Percentiles rank a stretch among this genome's conserved stretches.
These are phyloP conservation scores for Pseudopyrenochaeta lycopersici DNA, from an alignment of 2,329 filamentous ascomycete genomes.

Conservation along the genomic window DNA sequence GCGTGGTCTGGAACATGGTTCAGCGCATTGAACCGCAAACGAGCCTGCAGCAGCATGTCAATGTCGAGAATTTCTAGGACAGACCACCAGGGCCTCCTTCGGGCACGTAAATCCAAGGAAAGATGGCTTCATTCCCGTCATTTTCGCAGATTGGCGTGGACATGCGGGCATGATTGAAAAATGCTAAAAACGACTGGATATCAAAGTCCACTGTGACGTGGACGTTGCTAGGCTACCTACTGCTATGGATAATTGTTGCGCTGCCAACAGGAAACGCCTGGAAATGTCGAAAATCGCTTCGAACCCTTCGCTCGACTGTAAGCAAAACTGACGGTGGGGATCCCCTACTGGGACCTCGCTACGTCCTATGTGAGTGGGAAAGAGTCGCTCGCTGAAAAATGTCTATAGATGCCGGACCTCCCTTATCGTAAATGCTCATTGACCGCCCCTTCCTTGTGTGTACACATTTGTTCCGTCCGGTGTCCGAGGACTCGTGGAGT, in stretches of 20 bases:
- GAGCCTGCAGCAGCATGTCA: background rate
- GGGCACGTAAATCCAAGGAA: background rate
- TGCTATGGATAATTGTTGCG: slow-evolving; percentile 33
- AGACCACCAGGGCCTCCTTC: background rate
- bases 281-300: slow-evolving; percentile 34
- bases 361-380: slow-evolving; percentile 8
- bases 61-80: background rate
- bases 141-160: background rate
- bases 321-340: slow-evolving; percentile 16
- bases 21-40: slow-evolving; percentile 8
- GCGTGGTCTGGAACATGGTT: slow-evolving; percentile 32
- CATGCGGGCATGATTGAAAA: background rate
- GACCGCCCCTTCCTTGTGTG: slow-evolving; percentile 11
- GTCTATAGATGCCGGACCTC: slow-evolving; percentile 45
- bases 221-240: slow-evolving; percentile 37
- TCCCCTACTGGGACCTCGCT: slow-evolving; percentile 7
- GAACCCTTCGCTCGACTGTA: slow-evolving; percentile 14
- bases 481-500: slow-evolving; percentile 7
- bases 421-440: slow-evolving; percentile 35
- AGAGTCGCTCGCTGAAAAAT: slow-evolving; percentile 32
- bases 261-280: slow-evolving; percentile 37
- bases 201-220: background rate
- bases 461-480: slow-evolving; percentile 6
- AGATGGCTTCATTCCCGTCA: background rate
- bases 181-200: background rate